Evolutionary conservation across 768 basidiomycete genomes (phyloP).

Genomic region (Naganishia onofrii): DNA sequence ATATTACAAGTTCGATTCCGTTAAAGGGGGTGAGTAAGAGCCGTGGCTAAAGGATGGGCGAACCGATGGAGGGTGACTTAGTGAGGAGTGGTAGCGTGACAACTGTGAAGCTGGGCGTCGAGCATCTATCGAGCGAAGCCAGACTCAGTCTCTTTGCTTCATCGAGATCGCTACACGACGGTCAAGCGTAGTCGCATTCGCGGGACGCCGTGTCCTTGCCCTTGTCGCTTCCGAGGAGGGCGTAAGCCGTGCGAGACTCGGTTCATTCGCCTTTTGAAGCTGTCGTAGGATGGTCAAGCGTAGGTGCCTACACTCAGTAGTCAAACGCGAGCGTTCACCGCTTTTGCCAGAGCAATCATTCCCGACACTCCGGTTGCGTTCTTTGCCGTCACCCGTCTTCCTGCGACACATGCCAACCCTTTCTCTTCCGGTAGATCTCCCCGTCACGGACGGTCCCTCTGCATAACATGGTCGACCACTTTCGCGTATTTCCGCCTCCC

Average conservation of each 20-base stretch:
- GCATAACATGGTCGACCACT: constrained; percentile 85
- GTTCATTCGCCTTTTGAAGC: neutral
- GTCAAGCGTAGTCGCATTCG: too few species aligned
- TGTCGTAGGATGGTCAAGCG: neutral
- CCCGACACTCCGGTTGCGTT: too few species aligned
- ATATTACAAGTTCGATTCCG: constrained; percentile 86
- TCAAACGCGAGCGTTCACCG: neutral
- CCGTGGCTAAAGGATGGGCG: constrained; percentile 53
- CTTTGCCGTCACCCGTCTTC: too few species aligned
- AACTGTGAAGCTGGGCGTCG: neutral
- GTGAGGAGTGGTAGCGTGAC: too few species aligned
- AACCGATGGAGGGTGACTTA: constrained; percentile 58
- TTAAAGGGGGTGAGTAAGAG: constrained; percentile 55
- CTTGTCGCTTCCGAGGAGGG: neutral
- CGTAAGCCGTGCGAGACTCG: neutral
- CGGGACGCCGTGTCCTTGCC: neutral
- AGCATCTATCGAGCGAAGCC: neutral
- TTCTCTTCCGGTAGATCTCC: constrained; percentile 36
- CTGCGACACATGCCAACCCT: neutral
- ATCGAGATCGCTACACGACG: too few species aligned
- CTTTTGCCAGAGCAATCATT: too few species aligned
- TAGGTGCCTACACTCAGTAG: neutral
- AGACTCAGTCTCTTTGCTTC: neutral
- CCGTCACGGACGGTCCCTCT: constrained; percentile 60
- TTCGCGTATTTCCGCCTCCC: constrained; percentile 78